These are phyloP conservation scores for Lentinula sp. DNA, from an alignment of 768 basidiomycete genomes.

Conservation along the genomic window DNA sequence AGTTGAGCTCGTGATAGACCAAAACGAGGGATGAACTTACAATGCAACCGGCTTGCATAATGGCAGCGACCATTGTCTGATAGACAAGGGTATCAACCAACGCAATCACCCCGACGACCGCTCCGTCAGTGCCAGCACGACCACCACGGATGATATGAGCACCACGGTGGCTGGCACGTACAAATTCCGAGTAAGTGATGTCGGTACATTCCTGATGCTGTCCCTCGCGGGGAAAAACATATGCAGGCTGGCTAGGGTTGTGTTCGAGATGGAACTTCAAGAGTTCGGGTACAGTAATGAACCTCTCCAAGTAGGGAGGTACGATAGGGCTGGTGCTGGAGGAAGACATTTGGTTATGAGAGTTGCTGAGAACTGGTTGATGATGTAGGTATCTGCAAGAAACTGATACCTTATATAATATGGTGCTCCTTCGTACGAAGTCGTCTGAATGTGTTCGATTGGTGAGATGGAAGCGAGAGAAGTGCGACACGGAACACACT, in stretches of 20 bases:
- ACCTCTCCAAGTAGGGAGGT: background rate
- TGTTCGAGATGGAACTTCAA: slow-evolving; percentile 26
- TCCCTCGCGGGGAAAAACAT: slow-evolving; percentile 14
- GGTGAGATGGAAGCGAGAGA: too few species aligned
- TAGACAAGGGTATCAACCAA: slow-evolving; percentile 22
- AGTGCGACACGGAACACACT: too few species aligned
- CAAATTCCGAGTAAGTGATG: slow-evolving; percentile 19
- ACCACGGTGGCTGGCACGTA: slow-evolving; percentile 22
- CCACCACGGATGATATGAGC: slow-evolving; percentile 16
- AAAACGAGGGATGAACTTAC: slow-evolving; percentile 18
- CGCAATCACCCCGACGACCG: slow-evolving; percentile 27
- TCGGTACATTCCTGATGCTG: slow-evolving; percentile 12
- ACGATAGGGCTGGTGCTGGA: background rate
- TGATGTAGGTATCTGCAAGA: too few species aligned
- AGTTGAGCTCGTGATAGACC: background rate
- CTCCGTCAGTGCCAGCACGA: slow-evolving; percentile 10
- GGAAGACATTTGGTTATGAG: background rate
- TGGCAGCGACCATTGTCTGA: slow-evolving; percentile 18
- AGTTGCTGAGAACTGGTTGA: background rate
- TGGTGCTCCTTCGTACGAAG: too few species aligned
- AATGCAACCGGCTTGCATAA: slow-evolving; percentile 19
- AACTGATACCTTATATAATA: too few species aligned
- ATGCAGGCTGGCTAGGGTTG: slow-evolving; percentile 25
- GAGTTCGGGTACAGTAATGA: slow-evolving; percentile 23
- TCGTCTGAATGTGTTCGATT: too few species aligned